Conservation (phyloP, 768 basidiomycete species). For the Podaxis sp. region DNA sequence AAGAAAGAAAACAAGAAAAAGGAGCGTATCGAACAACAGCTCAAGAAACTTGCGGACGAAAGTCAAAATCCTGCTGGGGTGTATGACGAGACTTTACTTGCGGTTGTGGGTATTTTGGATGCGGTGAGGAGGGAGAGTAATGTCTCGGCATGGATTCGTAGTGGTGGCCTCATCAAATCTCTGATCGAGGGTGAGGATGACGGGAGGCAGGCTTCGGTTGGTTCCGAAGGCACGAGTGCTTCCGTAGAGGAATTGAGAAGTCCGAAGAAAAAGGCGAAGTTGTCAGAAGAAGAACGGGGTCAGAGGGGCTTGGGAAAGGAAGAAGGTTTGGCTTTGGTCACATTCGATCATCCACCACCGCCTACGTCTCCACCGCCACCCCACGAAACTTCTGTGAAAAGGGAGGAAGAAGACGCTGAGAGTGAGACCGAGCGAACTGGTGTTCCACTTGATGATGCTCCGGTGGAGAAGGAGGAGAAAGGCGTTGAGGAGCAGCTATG, state of each 20-base stretch:
- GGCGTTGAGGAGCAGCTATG: slow-evolving; percentile 29
- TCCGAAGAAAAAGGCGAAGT: slow-evolving; percentile 10
- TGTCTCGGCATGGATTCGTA: slow-evolving; percentile 63
- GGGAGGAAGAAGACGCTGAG: not conserved
- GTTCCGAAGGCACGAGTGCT: not conserved
- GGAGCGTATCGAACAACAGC: not conserved
- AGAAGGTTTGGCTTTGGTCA: not conserved
- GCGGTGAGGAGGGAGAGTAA: slow-evolving; percentile 53
- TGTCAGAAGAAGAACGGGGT: not conserved
- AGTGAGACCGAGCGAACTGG: slow-evolving; percentile 8
- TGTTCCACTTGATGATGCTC: not conserved
- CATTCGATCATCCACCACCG: not conserved
- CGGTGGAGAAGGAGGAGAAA: not conserved
- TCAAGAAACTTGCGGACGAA: slow-evolving; percentile 12
- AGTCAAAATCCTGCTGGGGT: not conserved
- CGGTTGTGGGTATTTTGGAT: slow-evolving; percentile 65
- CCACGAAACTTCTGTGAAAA: not conserved
- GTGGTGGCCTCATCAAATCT: slow-evolving; percentile 40
- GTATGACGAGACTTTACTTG: slow-evolving; percentile 56
- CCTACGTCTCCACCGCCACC: slow-evolving; percentile 2
- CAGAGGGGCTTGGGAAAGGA: not conserved
- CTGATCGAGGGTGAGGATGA: not conserved
- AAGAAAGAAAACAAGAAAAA: slow-evolving; percentile 15
- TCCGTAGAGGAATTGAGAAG: not conserved
- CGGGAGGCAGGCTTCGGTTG: not conserved